These are phyloP conservation scores for Barbarea vulgaris DNA, from an alignment of 345 rosid genomes.

Conservation along the genomic window DNA sequence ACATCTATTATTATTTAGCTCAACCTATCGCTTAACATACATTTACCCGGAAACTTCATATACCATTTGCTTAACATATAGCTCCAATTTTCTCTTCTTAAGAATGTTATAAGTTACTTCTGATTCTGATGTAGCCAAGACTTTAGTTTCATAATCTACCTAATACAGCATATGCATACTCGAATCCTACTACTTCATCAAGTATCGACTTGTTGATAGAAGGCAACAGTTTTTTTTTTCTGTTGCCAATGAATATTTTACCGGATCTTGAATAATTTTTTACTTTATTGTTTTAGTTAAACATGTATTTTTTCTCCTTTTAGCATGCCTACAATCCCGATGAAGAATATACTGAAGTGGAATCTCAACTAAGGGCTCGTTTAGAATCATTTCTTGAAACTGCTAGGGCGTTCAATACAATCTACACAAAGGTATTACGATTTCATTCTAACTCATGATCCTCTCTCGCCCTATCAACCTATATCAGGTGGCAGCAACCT, in stretches of 20 bases:
- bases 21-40: background rate
- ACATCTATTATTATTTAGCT: background rate
- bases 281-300: background rate
- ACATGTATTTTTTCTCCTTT: conserved; percentile 5
- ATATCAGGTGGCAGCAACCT: background rate
- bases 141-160: background rate
- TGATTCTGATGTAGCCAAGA: conserved; percentile 9
- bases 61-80: background rate
- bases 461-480: background rate
- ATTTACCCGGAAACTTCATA: conserved; percentile 11
- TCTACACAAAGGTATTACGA: conserved; percentile 81
- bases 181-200: background rate
- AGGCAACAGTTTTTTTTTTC: background rate
- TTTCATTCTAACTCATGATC: conserved; percentile 18
- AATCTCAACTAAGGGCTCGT: conserved; percentile 73
- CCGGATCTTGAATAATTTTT: background rate
- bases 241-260: background rate
- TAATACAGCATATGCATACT: background rate
- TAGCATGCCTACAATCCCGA: conserved; percentile 97
- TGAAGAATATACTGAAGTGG: conserved; percentile 91
- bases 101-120: background rate
- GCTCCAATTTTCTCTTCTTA: background rate
- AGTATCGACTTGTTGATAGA: background rate
- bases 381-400: conserved; percentile 93
- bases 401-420: conserved; percentile 87